Base-by-base conservation (phyloP, 2,329 filamentous ascomycete species). In the Talaromyces atroroseus region DNA sequence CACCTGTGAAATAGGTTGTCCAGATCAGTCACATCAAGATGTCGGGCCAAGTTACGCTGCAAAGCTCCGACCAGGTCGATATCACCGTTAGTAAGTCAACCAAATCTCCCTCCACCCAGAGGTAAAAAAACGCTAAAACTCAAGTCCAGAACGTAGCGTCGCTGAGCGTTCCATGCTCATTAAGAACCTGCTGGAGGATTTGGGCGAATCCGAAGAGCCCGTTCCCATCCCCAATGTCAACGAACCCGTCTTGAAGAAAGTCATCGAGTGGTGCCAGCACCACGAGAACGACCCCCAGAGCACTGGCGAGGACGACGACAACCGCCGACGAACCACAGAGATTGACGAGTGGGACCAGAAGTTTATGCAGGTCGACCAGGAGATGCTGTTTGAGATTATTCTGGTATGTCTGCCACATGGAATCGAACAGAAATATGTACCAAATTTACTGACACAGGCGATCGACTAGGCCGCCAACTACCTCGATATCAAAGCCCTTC, bases 281-380 rank as follows among this genome's bases (percentile, higher is more conserved):
- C 94, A 99, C 82, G 89, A 89, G 74, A 85, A 86, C 72, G 94
- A 99, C 69, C 90, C 94, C 40, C 81, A 85, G n/a, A 82, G 85
- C 61, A 80, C 86, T 54, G 84, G 85, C 66, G 92, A 97, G 61
- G 94, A 99, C 66, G 88, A 88, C 60, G 92, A 97, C 67, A 91
- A 87, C 51, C 90, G 94, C 66, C 96, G 96, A 82, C 96, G 96
- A 84, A 96, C 92, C 1, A 97, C 94, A 48, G 94, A 99, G 67
- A 99, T 99, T 63, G 94, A 97, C 59, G 94, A 99, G 76, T 99
- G 94, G 94, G 94, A 99, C 67, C 92, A 97, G 76, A 99, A 99
- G 78, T 99, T 97, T 76, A 97, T 99, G 94, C 92, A 97, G 76
- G 94, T 99, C 18, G 94, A 99, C 73, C 94, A 99, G 71, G 94